A percentile compares a stretch with the other conserved stretches of the same genome.
Evolutionary conservation across 2,329 filamentous ascomycete species (phyloP).

Genomic region (Aspergillus intermedius): DNA sequence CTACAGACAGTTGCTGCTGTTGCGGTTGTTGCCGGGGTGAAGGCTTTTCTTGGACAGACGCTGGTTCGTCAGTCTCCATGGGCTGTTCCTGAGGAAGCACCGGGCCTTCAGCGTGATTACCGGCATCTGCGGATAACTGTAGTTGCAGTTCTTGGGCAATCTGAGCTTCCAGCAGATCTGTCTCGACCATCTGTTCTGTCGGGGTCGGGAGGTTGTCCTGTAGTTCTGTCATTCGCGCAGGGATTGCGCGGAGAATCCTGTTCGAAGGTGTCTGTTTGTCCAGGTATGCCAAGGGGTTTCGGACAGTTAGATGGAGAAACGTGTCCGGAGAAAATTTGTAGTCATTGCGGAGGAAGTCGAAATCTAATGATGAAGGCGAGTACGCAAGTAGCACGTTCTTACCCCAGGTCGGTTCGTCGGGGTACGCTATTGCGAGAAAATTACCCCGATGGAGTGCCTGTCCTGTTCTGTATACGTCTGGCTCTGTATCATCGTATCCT

Average conservation of each 20-base stretch:
- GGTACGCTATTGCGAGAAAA: slow-evolving; percentile 25
- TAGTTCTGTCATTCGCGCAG: not conserved
- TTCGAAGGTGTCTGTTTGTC: not conserved
- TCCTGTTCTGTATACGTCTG: slow-evolving; percentile 19
- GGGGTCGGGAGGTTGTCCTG: not conserved
- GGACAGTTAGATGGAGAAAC: slow-evolving; percentile 18
- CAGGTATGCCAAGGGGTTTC: slow-evolving; percentile 11
- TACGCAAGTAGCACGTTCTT: slow-evolving; percentile 24
- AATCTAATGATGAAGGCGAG: slow-evolving; percentile 17
- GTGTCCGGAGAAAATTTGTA: slow-evolving; percentile 1
- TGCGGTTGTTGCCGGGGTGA: too few species aligned
- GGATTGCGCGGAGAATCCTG: not conserved
- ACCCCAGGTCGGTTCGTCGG: slow-evolving; percentile 1
- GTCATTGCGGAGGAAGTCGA: slow-evolving; percentile 17
- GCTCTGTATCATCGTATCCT: slow-evolving; percentile 27
- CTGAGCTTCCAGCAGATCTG: not conserved
- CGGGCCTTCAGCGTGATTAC: too few species aligned
- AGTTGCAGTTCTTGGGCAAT: too few species aligned
- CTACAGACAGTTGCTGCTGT: not conserved
- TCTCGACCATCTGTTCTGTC: not conserved
- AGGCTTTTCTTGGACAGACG: not conserved
- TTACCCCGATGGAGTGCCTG: slow-evolving; percentile 19
- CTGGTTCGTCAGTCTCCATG: not conserved
- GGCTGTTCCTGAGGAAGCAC: too few species aligned
- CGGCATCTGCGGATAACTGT: too few species aligned